These are phyloP conservation scores for Copromyces sp. DNA, from an alignment of 495 filamentous ascomycete species.

Conservation along the genomic window DNA sequence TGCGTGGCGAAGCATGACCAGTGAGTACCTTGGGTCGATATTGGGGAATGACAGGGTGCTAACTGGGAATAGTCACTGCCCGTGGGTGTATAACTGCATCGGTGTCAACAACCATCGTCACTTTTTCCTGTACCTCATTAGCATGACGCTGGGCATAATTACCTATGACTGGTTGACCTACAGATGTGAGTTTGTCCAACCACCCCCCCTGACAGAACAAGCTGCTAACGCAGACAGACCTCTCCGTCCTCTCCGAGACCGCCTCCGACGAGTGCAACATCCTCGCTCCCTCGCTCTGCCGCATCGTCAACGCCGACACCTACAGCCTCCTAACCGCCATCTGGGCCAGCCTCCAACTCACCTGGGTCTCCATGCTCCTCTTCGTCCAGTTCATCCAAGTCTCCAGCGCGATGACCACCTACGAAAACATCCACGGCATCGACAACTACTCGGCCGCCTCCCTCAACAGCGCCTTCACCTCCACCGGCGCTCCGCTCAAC, in stretches of 20 bases:
- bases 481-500: constrained; percentile 62
- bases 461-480: constrained; percentile 67
- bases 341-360: constrained; percentile 74
- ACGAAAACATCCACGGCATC: constrained; percentile 81
- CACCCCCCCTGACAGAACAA: neutral
- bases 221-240: constrained; percentile 14
- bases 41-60: neutral
- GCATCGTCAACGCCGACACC: constrained; percentile 63
- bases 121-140: constrained; percentile 81
- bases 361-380: constrained; percentile 93
- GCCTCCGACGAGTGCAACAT: constrained; percentile 55
- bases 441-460: constrained; percentile 47
- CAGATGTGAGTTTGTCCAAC: constrained; percentile 23
- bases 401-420: constrained; percentile 85
- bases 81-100: constrained; percentile 95
- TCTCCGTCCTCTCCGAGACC: constrained; percentile 18
- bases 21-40: constrained; percentile 42
- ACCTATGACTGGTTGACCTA: constrained; percentile 43
- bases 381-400: constrained; percentile 87
- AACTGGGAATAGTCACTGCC: constrained; percentile 73
- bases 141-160: constrained; percentile 63
- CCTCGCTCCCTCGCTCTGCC: constrained; percentile 63
- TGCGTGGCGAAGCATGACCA: constrained; percentile 97
- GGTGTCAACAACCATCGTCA: constrained; percentile 91
- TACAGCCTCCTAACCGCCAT: constrained; percentile 69